Conservation (phyloP, 2,329 filamentous ascomycete species). For the Fusarium tupiense region DNA sequence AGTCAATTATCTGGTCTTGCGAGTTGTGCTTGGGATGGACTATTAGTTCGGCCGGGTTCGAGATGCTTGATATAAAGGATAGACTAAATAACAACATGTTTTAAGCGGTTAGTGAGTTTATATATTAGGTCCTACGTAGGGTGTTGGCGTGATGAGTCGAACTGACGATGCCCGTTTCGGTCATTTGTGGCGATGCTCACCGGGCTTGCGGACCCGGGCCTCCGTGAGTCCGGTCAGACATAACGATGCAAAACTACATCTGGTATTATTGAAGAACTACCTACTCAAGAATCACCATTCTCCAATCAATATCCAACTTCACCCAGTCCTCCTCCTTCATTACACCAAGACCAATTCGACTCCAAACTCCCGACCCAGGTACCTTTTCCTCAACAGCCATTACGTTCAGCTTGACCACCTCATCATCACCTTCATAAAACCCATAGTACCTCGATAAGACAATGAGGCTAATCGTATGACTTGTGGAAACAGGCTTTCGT, state of each 20-base stretch:
- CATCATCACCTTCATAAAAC: neutral
- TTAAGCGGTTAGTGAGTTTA: no score
- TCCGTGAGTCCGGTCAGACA: neutral
- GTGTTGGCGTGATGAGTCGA: neutral
- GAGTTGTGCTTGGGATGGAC: no score
- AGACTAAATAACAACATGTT: no score
- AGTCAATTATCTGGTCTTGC: no score
- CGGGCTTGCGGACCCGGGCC: neutral
- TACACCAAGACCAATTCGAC: neutral
- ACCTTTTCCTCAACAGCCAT: neutral
- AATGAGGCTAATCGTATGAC: neutral
- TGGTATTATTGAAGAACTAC: no score
- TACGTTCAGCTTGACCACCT: neutral
- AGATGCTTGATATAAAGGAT: no score
- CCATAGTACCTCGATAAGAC: neutral
- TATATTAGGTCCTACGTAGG: no score
- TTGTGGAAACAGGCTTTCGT: rapidly evolving
- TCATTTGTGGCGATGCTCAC: neutral
- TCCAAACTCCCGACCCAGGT: neutral
- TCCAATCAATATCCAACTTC: neutral
- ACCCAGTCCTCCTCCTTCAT: neutral
- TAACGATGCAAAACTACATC: no score
- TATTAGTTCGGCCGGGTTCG: no score
- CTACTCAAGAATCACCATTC: neutral
- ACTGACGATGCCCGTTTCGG: neutral